Evolutionary conservation across 768 basidiomycete genomes (phyloP).

Genomic region (Trametes punicea): DNA sequence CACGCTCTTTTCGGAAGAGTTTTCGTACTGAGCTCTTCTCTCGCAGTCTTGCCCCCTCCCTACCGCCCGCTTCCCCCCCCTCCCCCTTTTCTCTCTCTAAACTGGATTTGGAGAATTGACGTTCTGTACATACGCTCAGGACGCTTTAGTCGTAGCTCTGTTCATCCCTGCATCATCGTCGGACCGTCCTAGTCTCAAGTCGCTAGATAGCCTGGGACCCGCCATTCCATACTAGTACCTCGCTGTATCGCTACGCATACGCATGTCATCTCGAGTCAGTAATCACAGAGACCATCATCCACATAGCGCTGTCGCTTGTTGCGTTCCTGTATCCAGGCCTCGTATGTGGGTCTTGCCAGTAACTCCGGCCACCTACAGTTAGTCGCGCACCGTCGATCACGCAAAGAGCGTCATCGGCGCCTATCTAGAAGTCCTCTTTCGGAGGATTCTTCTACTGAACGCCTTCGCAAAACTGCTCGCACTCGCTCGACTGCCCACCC

Average conservation of each 20-base stretch:
- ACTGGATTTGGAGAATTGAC: not conserved
- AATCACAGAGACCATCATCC: not conserved
- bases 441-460: not conserved
- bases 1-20: slow-evolving; percentile 64
- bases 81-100: not conserved
- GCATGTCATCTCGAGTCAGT: not conserved
- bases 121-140: too few relatives aligned
- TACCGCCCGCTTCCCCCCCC: not conserved
- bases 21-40: slow-evolving; percentile 44
- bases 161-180: not conserved
- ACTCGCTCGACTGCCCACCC: not conserved
- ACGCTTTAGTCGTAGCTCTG: not conserved
- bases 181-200: not conserved
- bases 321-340: too few relatives aligned
- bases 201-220: not conserved
- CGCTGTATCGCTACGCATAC: slow-evolving; percentile 16
- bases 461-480: slow-evolving; percentile 14
- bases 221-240: not conserved
- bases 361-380: not conserved
- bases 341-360: not conserved
- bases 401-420: not conserved
- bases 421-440: not conserved
- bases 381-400: too few relatives aligned
- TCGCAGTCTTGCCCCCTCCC: not conserved
- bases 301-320: too few relatives aligned